A percentile compares a stretch with the other conserved stretches of the same genome.
Evolutionary conservation across 164 flowering plant species (phyloP).

Genomic region (Pachysandra terminalis): DNA sequence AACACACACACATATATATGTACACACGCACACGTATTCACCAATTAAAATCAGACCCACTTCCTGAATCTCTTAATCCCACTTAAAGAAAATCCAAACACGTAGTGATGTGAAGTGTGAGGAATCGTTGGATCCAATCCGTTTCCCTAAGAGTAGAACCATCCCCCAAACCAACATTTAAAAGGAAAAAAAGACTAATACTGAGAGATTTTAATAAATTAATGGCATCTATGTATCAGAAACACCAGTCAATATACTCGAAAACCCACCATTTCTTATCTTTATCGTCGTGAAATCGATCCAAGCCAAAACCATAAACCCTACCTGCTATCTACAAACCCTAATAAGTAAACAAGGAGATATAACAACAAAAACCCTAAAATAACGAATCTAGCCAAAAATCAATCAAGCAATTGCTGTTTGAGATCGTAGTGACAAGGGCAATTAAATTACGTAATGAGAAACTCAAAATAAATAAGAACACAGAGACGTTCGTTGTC

Average conservation of each 20-base stretch:
- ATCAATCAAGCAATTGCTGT: not conserved
- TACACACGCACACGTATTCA: no score
- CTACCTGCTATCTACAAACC: not conserved
- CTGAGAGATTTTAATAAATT: no score
- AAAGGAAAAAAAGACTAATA: not conserved
- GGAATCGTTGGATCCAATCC: not conserved
- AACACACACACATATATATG: no score
- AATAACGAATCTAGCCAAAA: not conserved
- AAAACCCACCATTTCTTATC: not conserved
- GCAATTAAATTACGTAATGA: not conserved
- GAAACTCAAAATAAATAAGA: not conserved
- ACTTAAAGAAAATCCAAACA: no score
- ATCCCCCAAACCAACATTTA: no score
- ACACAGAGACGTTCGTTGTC: not conserved
- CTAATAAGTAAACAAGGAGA: not conserved
- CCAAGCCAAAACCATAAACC: slow-evolving; percentile 17
- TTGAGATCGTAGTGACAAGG: not conserved
- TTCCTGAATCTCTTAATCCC: not conserved
- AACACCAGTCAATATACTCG: not conserved
- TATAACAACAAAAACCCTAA: not conserved
- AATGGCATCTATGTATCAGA: no score
- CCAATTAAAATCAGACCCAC: not conserved
- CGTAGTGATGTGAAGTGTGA: no score
- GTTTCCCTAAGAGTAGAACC: no score
- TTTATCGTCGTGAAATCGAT: not conserved